Conservation (phyloP, 1,284 basidiomycete species). For the Phellinidium pouzarii region DNA sequence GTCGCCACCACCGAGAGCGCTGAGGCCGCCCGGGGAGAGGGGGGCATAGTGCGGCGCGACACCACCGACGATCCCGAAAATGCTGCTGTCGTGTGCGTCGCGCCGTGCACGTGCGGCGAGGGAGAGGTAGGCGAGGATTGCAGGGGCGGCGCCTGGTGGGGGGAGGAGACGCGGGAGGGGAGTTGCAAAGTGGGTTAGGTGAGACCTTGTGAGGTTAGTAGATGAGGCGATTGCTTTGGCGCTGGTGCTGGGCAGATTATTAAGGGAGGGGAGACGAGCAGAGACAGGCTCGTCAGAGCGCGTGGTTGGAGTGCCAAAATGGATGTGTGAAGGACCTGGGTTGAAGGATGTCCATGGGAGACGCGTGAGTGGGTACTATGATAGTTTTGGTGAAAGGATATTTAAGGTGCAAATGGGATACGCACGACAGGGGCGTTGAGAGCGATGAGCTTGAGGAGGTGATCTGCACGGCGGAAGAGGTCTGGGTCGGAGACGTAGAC, state of each 20-base stretch:
- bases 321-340: slow-evolving; percentile 26
- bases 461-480: slow-evolving; percentile 38
- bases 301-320: slow-evolving; percentile 10
- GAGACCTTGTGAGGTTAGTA: neutral
- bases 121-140: slow-evolving; percentile 60
- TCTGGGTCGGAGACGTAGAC: slow-evolving; percentile 37
- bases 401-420: slow-evolving; percentile 17
- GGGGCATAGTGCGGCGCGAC: neutral
- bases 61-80: neutral
- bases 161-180: slow-evolving; percentile 33
- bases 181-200: slow-evolving; percentile 22
- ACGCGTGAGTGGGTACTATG: slow-evolving; percentile 57
- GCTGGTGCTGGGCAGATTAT: too few relatives aligned
- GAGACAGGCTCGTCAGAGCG: slow-evolving; percentile 1
- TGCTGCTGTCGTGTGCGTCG: neutral
- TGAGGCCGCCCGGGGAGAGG: neutral
- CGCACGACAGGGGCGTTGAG: slow-evolving; percentile 61
- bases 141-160: slow-evolving; percentile 57
- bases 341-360: slow-evolving; percentile 54
- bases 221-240: neutral
- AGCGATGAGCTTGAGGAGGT: slow-evolving; percentile 53
- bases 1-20: neutral
- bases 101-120: slow-evolving; percentile 40
- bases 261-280: neutral
- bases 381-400: slow-evolving; percentile 5